Evolutionary conservation across 1,139 yeast genomes (phyloP).

Genomic region (Candida labiduridarum): DNA sequence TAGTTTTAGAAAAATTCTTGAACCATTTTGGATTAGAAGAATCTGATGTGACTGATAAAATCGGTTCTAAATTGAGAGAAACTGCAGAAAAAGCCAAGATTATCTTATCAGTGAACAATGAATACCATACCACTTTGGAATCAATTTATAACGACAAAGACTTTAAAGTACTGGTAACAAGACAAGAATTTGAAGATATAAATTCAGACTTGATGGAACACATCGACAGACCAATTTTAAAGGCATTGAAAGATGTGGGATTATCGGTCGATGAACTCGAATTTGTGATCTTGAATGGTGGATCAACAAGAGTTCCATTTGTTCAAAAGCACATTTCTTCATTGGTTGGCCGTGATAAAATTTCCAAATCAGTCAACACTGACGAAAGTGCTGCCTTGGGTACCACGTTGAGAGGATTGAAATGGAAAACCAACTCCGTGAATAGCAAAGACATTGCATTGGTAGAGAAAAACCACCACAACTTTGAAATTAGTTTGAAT

Average conservation of each 20-base stretch:
- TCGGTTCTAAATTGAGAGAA: constrained; percentile 70
- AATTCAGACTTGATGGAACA: constrained; percentile 46
- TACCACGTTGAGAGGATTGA: constrained; percentile 78
- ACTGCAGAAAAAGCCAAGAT: constrained; percentile 87
- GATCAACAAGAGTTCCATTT: constrained; percentile 88
- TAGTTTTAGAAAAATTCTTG: constrained; percentile 61
- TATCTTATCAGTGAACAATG: constrained; percentile 84
- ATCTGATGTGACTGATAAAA: constrained; percentile 50
- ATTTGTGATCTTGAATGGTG: constrained; percentile 86
- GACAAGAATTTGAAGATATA: constrained; percentile 76
- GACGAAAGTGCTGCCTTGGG: constrained; percentile 96
- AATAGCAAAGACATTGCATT: constrained; percentile 64
- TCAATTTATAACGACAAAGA: constrained; percentile 71
- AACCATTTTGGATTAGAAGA: constrained; percentile 40
- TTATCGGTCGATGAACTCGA: constrained; percentile 43
- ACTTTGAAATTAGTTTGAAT: constrained; percentile 41
- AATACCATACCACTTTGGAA: constrained; percentile 73
- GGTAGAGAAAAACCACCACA: constrained; percentile 51
- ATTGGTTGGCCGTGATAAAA: constrained; percentile 53
- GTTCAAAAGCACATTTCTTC: constrained; percentile 63
- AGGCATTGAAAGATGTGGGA: constrained; percentile 46
- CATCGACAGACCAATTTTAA: constrained; percentile 56
- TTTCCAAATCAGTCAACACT: constrained; percentile 91
- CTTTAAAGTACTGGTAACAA: constrained; percentile 62
- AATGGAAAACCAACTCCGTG: constrained; percentile 49